phyloP scores from a whole-genome alignment of 2,329 filamentous ascomycete species.

The Monilinia laxa region DNA sequence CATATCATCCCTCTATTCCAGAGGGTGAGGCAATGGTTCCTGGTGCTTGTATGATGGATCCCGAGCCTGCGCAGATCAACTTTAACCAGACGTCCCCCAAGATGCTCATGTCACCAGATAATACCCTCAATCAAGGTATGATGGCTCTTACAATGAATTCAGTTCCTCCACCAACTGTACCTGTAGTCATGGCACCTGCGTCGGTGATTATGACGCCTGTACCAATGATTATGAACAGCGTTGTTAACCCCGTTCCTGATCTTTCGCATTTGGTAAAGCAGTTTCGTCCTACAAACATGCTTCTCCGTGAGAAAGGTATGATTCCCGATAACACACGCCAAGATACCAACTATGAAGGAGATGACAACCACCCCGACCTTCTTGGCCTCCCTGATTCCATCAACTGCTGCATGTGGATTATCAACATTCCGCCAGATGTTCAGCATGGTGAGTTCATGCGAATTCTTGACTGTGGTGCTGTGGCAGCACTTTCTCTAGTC shows the following conservation, averaged over 20 bases:
- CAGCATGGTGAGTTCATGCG: slow-evolving; percentile 24
- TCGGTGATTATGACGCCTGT: neutral
- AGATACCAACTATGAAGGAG: slow-evolving; percentile 13
- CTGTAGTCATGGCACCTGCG: neutral
- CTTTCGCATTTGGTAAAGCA: slow-evolving; percentile 1
- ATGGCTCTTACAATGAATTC: too few species aligned
- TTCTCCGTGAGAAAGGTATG: slow-evolving; percentile 16
- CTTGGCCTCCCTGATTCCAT: slow-evolving; percentile 24
- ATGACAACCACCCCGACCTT: slow-evolving; percentile 18
- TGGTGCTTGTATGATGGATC: neutral
- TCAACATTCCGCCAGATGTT: slow-evolving; percentile 25
- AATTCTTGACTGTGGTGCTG: neutral
- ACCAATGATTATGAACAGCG: neutral
- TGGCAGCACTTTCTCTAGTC: slow-evolving; percentile 9
- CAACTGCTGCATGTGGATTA: slow-evolving; percentile 34
- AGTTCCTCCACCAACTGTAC: neutral
- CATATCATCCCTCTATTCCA: neutral
- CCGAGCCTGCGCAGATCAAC: neutral
- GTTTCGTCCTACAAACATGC: slow-evolving; percentile 19
- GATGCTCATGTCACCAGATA: neutral
- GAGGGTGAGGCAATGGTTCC: neutral
- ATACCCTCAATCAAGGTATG: neutral
- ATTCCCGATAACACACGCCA: neutral
- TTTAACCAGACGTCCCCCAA: neutral
- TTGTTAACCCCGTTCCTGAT: neutral